These are phyloP conservation scores for Fusarium bulbicola DNA, from an alignment of 2,329 filamentous ascomycete species.

Conservation along the genomic window DNA sequence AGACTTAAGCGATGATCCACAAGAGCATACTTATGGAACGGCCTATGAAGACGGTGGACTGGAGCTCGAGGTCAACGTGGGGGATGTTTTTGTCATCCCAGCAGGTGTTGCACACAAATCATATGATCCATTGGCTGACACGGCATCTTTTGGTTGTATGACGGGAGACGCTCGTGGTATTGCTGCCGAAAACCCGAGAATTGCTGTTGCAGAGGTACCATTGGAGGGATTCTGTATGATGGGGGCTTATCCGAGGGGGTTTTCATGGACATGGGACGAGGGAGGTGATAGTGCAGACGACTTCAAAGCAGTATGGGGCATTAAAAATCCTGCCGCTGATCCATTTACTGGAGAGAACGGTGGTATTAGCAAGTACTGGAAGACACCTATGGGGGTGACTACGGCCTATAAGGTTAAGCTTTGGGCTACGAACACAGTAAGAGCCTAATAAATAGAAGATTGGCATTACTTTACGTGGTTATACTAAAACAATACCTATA, in stretches of 20 bases:
- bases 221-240: conserved; percentile 17
- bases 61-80: conserved; percentile 7
- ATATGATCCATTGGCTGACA: neutral
- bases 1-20: conserved; percentile 3
- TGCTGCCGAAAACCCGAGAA: neutral
- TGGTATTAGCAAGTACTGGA: conserved; percentile 1
- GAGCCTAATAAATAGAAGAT: accelerated
- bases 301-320: neutral
- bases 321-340: neutral
- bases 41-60: conserved; percentile 2
- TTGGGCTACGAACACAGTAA: neutral
- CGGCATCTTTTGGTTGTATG: neutral
- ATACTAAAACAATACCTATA: accelerated
- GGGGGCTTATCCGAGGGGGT: conserved; percentile 3
- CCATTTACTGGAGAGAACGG: neutral
- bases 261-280: conserved; percentile 20
- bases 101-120: conserved; percentile 13
- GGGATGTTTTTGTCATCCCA: conserved; percentile 11
- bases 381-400: neutral
- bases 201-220: neutral
- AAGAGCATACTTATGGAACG: conserved; percentile 7
- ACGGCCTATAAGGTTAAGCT: accelerated
- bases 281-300: conserved; percentile 1
- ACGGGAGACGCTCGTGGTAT: conserved; percentile 8
- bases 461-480: accelerated